A percentile compares a stretch with the other conserved stretches of the same genome.
These are phyloP conservation scores for Sporothrix euskadiensis DNA, from an alignment of 2,329 filamentous ascomycete species.

Conservation along the genomic window DNA sequence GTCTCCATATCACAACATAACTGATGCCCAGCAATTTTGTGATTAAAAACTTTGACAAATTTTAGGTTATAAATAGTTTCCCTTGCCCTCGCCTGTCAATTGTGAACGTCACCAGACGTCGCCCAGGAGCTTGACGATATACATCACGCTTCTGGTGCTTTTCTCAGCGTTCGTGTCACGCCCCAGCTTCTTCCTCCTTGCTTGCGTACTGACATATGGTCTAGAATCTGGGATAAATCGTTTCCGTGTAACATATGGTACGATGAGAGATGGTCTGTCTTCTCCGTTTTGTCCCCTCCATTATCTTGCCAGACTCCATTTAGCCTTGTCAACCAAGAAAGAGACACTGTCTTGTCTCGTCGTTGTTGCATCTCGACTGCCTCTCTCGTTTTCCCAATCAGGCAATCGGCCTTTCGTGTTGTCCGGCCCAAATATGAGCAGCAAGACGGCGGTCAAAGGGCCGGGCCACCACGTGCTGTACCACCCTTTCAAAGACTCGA, in stretches of 20 bases:
- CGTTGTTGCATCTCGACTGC: neutral
- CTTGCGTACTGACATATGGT: neutral
- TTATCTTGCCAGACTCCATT: neutral
- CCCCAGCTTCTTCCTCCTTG: neutral
- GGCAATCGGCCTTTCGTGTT: neutral
- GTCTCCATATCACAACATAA: neutral
- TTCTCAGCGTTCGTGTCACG: neutral
- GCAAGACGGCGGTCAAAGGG: neutral
- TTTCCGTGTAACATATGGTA: neutral
- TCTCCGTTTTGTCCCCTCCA: neutral
- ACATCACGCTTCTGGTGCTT: no score
- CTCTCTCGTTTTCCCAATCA: neutral
- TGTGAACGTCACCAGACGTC: neutral
- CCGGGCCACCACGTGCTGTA: neutral
- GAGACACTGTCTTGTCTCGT: neutral
- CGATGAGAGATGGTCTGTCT: neutral
- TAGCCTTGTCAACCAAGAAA: neutral
- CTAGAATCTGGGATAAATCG: neutral
- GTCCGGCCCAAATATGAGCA: neutral
- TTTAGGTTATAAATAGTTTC: neutral
- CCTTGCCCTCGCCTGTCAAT: neutral
- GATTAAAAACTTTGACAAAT: neutral
- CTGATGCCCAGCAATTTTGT: no score
- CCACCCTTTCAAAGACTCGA: neutral
- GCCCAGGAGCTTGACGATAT: neutral